Conservation (phyloP, 2,329 filamentous ascomycete genomes). For the Neonectria neomacrospora region DNA sequence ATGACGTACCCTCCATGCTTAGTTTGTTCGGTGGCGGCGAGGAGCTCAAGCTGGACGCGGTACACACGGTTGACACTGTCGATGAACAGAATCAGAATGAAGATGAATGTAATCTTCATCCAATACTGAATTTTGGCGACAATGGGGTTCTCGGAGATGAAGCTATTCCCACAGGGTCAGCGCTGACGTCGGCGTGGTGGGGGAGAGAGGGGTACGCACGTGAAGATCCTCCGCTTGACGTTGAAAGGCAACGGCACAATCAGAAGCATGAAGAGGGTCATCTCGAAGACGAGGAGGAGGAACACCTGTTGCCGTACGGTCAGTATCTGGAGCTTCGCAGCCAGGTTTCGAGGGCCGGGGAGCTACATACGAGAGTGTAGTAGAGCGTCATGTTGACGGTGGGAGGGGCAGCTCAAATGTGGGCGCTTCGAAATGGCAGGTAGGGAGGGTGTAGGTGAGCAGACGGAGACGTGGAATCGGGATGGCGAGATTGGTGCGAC, state of each 20-base stretch:
- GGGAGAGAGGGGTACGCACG: conserved; percentile 55
- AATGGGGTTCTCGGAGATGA: conserved; percentile 88
- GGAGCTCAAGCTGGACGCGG: conserved; percentile 91
- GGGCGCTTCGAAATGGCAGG: background rate
- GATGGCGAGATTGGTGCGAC: conserved; percentile 1
- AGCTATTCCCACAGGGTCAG: conserved; percentile 61
- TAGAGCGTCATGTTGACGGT: conserved; percentile 66
- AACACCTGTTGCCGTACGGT: conserved; percentile 72
- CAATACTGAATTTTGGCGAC: conserved; percentile 97
- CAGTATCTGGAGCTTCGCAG: conserved; percentile 19
- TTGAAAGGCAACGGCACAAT: conserved; percentile 90
- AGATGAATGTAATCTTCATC: conserved; percentile 98
- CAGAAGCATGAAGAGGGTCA: conserved; percentile 81
- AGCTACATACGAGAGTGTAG: conserved; percentile 62
- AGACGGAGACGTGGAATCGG: conserved; percentile 4
- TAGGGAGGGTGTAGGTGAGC: conserved; percentile 6
- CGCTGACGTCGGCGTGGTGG: background rate
- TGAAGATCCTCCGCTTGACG: conserved; percentile 85
- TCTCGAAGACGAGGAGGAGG: conserved; percentile 83
- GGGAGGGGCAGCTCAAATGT: conserved; percentile 36
- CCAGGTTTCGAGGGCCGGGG: background rate
- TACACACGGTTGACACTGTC: conserved; percentile 97
- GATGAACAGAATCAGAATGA: conserved; percentile 97
- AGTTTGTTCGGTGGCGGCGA: conserved; percentile 71
- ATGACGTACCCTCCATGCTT: conserved; percentile 58